Evolutionary conservation across 2,329 filamentous ascomycete genomes (phyloP).

Genomic region (Beauveria australis): DNA sequence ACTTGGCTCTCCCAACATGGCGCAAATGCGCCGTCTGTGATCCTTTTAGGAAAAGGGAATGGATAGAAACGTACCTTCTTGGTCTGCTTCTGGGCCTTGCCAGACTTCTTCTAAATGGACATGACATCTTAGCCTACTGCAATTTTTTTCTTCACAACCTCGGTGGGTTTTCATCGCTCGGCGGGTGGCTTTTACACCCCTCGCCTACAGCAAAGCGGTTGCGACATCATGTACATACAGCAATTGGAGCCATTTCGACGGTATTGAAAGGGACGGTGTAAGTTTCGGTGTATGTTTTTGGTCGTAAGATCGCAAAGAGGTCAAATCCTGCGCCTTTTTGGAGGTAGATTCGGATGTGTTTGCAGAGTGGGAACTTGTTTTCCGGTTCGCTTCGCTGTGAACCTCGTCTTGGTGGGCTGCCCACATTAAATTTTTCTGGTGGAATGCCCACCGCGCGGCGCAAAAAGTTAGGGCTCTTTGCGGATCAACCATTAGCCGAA

Average conservation of each 20-base stretch:
- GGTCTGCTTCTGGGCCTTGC: conserved; percentile 69
- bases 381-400: conserved; percentile 1
- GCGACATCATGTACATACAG: conserved; percentile 66
- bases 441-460: conserved; percentile 16
- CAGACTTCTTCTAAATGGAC: conserved; percentile 58
- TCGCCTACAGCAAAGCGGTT: conserved; percentile 89
- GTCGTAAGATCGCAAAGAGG: conserved; percentile 46
- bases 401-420: conserved; percentile 12
- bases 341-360: conserved; percentile 14
- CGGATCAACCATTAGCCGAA: conserved; percentile 16
- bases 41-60: not conserved
- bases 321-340: conserved; percentile 72
- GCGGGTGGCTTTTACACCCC: conserved; percentile 13
- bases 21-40: too few species aligned
- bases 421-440: conserved; percentile 19
- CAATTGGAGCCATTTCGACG: conserved; percentile 69
- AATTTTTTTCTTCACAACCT: conserved; percentile 22
- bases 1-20: not conserved
- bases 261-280: conserved; percentile 21
- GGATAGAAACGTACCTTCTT: conserved; percentile 60
- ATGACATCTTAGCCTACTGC: conserved; percentile 92
- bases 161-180: conserved; percentile 18
- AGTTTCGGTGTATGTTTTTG: conserved; percentile 14
- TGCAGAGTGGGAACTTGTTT: conserved; percentile 12
- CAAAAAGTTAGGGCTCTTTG: conserved; percentile 26